phyloP scores from a whole-genome alignment of 106 monocot species.

The Platanthera zijinensis region DNA sequence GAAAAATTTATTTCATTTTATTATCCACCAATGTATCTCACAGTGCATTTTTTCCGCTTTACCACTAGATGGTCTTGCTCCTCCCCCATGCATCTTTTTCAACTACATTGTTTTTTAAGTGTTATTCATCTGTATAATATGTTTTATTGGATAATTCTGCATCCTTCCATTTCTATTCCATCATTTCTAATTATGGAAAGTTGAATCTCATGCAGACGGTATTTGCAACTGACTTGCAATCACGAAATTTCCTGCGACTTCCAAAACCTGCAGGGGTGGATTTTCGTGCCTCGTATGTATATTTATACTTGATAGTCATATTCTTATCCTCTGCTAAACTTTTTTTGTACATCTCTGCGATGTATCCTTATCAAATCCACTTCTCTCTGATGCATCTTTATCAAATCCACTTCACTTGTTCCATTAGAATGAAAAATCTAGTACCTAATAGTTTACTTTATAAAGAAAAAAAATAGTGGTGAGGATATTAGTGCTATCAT shows the following conservation, averaged over 20 bases:
- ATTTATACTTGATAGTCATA: background rate
- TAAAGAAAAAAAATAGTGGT: too few relatives aligned
- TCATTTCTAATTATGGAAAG: constrained; percentile 4
- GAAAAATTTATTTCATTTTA: background rate
- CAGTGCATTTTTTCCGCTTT: background rate
- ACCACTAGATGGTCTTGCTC: background rate
- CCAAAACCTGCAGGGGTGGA: constrained; percentile 91
- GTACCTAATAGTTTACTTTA: too few relatives aligned
- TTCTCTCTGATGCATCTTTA: background rate
- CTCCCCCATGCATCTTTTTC: background rate
- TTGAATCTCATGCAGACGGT: constrained; percentile 51
- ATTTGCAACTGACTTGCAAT: constrained; percentile 92
- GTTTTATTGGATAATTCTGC: background rate
- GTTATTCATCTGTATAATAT: background rate
- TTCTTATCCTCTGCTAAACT: background rate
- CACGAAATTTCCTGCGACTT: constrained; percentile 79
- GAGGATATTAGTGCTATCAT: too few relatives aligned
- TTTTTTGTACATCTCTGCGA: background rate
- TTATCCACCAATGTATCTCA: background rate
- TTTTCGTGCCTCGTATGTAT: constrained; percentile 95
- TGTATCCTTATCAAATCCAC: constrained; percentile 5
- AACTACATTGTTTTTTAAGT: background rate
- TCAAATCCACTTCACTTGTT: background rate
- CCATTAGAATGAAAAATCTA: too few relatives aligned
- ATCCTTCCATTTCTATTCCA: background rate